phyloP scores from a whole-genome alignment of 2,329 filamentous ascomycete species.

The Niveomyces coronatus region DNA sequence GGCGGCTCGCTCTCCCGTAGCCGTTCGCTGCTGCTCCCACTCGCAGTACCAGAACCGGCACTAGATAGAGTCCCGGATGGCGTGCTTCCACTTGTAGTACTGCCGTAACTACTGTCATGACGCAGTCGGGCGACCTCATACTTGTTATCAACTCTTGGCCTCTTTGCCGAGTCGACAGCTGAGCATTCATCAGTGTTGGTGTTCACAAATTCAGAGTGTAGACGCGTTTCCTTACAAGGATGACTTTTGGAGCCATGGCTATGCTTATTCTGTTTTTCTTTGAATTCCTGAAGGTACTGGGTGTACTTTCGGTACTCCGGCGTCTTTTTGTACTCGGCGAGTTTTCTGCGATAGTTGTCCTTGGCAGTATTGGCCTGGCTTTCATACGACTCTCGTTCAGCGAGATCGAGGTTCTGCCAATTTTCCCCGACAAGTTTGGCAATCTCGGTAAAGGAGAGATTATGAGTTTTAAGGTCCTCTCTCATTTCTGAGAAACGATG shows the following conservation, averaged over 20 bases:
- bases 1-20: slow-evolving; percentile 38
- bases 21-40: slow-evolving; percentile 38
- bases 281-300: slow-evolving; percentile 68
- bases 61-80: slow-evolving; percentile 25
- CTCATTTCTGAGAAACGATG: slow-evolving; percentile 48
- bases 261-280: slow-evolving; percentile 54
- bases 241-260: slow-evolving; percentile 36
- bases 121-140: slow-evolving; percentile 28
- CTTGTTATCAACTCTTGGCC: slow-evolving; percentile 23
- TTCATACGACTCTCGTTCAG: slow-evolving; percentile 64
- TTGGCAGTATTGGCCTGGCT: slow-evolving; percentile 62
- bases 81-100: slow-evolving; percentile 30
- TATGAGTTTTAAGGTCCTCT: slow-evolving; percentile 66
- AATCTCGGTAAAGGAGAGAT: slow-evolving; percentile 72
- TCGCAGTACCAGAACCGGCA: slow-evolving; percentile 25
- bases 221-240: neutral
- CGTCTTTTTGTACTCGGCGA: slow-evolving; percentile 71
- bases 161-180: slow-evolving; percentile 41
- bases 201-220: neutral
- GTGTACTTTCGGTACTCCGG: slow-evolving; percentile 56
- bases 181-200: too few species aligned
- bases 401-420: slow-evolving; percentile 61
- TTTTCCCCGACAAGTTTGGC: slow-evolving; percentile 73
- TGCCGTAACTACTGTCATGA: slow-evolving; percentile 30
- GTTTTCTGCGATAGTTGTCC: slow-evolving; percentile 63